These are phyloP conservation scores for Emericellopsis terricola DNA, from an alignment of 495 filamentous ascomycete species.

Conservation along the genomic window DNA sequence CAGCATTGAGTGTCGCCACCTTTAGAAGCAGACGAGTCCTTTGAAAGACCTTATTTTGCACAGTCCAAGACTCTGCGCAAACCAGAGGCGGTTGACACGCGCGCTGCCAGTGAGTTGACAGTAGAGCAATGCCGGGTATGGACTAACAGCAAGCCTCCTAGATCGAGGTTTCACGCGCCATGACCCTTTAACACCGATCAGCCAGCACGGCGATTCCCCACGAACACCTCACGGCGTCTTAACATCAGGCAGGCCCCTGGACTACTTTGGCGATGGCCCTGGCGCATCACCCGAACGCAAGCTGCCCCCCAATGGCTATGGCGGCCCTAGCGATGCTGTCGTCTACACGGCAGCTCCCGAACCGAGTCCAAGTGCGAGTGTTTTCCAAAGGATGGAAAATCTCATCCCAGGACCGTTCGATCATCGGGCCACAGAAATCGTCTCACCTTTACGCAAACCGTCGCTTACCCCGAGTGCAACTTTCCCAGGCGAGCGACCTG, in stretches of 20 bases:
- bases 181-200: slow-evolving; percentile 43
- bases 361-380: slow-evolving; percentile 18
- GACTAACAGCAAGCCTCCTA: too few species aligned
- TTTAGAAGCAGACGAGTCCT: slow-evolving; percentile 16
- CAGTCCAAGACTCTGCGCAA: slow-evolving; percentile 12
- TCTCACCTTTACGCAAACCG: neutral
- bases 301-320: slow-evolving; percentile 20
- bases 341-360: neutral
- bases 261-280: slow-evolving; percentile 10
- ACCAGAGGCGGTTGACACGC: slow-evolving; percentile 33
- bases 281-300: slow-evolving; percentile 9
- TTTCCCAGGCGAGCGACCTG: slow-evolving; percentile 12
- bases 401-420: slow-evolving; percentile 54
- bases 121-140: too few species aligned
- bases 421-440: slow-evolving; percentile 7
- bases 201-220: slow-evolving; percentile 35
- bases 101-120: slow-evolving; percentile 34
- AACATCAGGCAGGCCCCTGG: too few species aligned
- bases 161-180: slow-evolving; percentile 42
- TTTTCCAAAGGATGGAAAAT: slow-evolving; percentile 41
- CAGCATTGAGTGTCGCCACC: slow-evolving; percentile 10
- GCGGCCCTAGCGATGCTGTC: slow-evolving; percentile 17
- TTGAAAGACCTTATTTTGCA: slow-evolving; percentile 8
- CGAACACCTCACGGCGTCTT: slow-evolving; percentile 36
- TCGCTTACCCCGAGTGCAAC: neutral